A percentile compares a stretch with the other conserved stretches of the same genome.
These are phyloP conservation scores for Trichomonascus vanleenenianus DNA, from an alignment of 805 yeast genomes.

Conservation along the genomic window DNA sequence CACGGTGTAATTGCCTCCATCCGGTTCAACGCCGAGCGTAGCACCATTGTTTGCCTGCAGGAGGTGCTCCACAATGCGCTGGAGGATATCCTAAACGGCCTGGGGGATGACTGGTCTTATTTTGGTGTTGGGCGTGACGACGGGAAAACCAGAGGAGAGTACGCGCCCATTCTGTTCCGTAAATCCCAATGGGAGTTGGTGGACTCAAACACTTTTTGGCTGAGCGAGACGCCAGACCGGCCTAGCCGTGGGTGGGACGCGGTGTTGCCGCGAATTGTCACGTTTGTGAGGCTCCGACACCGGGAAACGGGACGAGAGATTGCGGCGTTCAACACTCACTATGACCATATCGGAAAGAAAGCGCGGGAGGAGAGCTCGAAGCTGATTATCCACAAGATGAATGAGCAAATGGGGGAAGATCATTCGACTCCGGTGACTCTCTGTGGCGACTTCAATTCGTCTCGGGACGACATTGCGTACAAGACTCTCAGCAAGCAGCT, in stretches of 20 bases:
- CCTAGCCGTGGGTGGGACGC: constrained; percentile 50
- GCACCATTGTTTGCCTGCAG: constrained; percentile 40
- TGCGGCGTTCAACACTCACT: constrained; percentile 40
- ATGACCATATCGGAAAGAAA: constrained; percentile 40
- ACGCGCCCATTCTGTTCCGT: constrained; percentile 40
- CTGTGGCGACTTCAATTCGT: constrained; percentile 53
- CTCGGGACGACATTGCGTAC: constrained; percentile 37
- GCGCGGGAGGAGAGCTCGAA: constrained; percentile 42
- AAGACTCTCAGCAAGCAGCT: constrained; percentile 32
- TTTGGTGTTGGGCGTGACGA: constrained; percentile 47
- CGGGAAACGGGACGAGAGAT: constrained; percentile 16
- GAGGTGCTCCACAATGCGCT: constrained; percentile 43
- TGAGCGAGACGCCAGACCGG: constrained; percentile 45
- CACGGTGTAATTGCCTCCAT: constrained; percentile 35
- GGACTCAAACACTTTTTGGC: constrained; percentile 42
- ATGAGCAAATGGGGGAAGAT: constrained; percentile 24
- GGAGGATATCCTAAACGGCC: constrained; percentile 32
- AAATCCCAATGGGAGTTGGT: constrained; percentile 30
- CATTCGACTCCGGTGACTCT: constrained; percentile 35
- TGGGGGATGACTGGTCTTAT: constrained; percentile 36
- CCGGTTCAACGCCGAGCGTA: constrained; percentile 25
- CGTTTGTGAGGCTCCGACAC: constrained; percentile 22
- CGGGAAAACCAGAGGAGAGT: constrained; percentile 44
- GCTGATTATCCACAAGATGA: constrained; percentile 28
- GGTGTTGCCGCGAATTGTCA: constrained; percentile 31